Evolutionary conservation across 495 filamentous ascomycete genomes (phyloP).

Genomic region (Penicillium ucsense): DNA sequence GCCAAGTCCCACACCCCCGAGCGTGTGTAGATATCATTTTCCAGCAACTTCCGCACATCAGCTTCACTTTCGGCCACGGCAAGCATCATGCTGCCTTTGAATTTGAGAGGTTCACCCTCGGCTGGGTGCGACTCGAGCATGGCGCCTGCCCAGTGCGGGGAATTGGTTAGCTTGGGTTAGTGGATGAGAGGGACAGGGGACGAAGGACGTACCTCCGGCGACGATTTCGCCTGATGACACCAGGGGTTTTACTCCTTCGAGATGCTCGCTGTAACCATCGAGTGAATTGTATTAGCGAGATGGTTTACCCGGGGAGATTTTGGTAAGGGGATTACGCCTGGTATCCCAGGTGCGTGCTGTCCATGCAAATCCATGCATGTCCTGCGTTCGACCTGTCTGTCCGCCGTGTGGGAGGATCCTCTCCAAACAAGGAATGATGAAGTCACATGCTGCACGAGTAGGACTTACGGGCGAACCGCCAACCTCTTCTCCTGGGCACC

Average conservation of each 20-base stretch:
- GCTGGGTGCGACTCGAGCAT: slow-evolving; percentile 57
- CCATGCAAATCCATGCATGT: no score
- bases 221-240: slow-evolving; percentile 25
- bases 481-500: slow-evolving; percentile 58
- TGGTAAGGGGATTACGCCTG: no score
- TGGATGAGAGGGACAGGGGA: not conserved
- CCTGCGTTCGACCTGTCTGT: no score
- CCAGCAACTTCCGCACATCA: slow-evolving; percentile 54
- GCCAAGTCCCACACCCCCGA: slow-evolving; percentile 77
- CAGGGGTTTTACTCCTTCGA: slow-evolving; percentile 25
- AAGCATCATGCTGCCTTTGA: slow-evolving; percentile 63
- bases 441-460: no score
- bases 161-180: not conserved
- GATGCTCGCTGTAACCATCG: slow-evolving; percentile 17
- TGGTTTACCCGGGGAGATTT: no score
- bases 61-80: slow-evolving; percentile 54
- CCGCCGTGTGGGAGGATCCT: no score
- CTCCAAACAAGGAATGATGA: no score
- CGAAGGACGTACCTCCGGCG: slow-evolving; percentile 26
- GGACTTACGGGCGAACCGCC: slow-evolving; percentile 58
- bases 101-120: slow-evolving; percentile 51
- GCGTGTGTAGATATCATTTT: slow-evolving; percentile 61
- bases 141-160: slow-evolving; percentile 40
- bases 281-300: no score
- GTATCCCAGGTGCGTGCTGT: no score